Evolutionary conservation across 495 filamentous ascomycete species (phyloP), one percentile per base, ranked within the genome.

Genomic region (Coniosporium apollinis): DNA sequence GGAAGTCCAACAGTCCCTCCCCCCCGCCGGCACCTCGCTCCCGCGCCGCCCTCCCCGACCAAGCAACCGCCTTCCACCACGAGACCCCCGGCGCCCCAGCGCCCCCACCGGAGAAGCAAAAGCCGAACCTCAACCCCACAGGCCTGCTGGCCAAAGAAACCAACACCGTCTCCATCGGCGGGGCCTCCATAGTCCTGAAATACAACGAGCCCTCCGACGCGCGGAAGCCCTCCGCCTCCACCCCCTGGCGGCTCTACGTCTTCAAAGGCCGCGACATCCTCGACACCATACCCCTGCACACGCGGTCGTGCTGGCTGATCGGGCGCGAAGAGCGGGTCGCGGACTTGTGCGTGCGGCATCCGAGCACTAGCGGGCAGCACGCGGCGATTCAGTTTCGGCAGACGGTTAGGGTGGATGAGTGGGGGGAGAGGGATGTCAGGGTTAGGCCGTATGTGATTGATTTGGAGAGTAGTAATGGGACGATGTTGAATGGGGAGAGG

Each of bases 171-270:
- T n/a, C n/a, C n/a, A n/a, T n/a, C 54, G 68, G 33, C 41, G 74
- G 73, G n/a, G 54, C 55, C 24, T 63, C 65, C 17, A 70, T 91
- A 30, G 75, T 82, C 2, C 63, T 99, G 15, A 96, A 96, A 62
- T 96, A 99, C 60, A 76, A 93, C 55, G 89, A 99, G 57, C 89
- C 89, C 3, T 64, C 83, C 14, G 89, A 96, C 59, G 79, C 85
- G 15, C 81, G 89, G 37, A 91, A 92, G 38, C 82, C 89, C 0
- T 70, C 87, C 0, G 47, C 75, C 0, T 75, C 76, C 30, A 71
- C 83, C 44, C 60, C 70, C 22, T 96, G 85, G 84, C 79, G 82
- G 26, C 58, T 99, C 21, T 99, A 92, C 50, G 70, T 93, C 13
- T 99, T 99, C 69, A 94, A 94, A 50, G 79, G 75, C 9, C 46